These are phyloP conservation scores for Phytophthora niederhauseri DNA, from an alignment of 352 stramenopile genomes.

Conservation along the genomic window DNA sequence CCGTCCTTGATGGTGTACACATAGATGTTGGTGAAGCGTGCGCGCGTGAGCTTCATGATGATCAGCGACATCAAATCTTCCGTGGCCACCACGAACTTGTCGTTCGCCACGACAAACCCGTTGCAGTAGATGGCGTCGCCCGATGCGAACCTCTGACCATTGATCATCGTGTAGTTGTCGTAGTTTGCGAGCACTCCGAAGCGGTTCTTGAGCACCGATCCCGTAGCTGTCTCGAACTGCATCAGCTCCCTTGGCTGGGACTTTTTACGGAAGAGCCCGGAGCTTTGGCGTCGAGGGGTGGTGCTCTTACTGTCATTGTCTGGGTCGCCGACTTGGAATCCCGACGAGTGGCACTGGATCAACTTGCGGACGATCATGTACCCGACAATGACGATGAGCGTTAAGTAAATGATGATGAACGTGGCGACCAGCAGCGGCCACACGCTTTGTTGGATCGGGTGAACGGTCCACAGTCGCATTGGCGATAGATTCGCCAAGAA, in stretches of 20 bases:
- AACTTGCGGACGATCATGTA: conserved; percentile 40
- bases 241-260: conserved; percentile 25
- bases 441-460: conserved; percentile 29
- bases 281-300: conserved; percentile 11
- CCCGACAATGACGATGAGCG: conserved; percentile 30
- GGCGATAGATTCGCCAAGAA: conserved; percentile 36
- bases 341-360: conserved; percentile 3
- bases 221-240: conserved; percentile 43
- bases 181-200: conserved; percentile 48
- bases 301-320: background rate
- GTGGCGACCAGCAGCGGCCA: conserved; percentile 25
- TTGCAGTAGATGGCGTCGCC: conserved; percentile 63
- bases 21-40: conserved; percentile 51
- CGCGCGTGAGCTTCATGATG: conserved; percentile 49
- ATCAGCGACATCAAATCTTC: conserved; percentile 47
- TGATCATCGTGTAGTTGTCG: conserved; percentile 48
- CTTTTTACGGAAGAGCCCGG: conserved; percentile 16
- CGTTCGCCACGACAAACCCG: conserved; percentile 59
- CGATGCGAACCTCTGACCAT: conserved; percentile 25
- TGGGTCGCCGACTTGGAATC: conserved; percentile 19
- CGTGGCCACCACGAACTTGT: conserved; percentile 55
- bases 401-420: conserved; percentile 33
- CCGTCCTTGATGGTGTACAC: conserved; percentile 47
- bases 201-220: conserved; percentile 37
- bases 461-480: conserved; percentile 37